Conservation (phyloP, 1,284 basidiomycete genomes). For the Papiliotrema flavescens region DNA sequence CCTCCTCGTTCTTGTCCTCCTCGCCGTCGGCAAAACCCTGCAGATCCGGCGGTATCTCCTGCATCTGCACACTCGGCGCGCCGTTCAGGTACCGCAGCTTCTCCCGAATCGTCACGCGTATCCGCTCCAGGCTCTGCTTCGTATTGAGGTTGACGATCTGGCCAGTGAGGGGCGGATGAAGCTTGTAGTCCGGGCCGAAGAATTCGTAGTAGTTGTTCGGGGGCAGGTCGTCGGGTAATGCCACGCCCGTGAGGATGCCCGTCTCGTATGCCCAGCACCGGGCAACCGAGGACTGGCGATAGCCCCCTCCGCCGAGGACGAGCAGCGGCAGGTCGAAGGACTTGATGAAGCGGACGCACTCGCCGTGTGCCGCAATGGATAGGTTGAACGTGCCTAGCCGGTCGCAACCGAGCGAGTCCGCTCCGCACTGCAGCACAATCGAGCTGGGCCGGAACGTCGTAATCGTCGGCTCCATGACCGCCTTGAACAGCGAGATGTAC, state of each 20-base stretch:
- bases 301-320: conserved; percentile 91
- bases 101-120: conserved; percentile 79
- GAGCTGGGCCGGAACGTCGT: conserved; percentile 81
- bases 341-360: conserved; percentile 95
- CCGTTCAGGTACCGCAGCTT: conserved; percentile 91
- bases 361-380: conserved; percentile 97
- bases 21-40: conserved; percentile 75
- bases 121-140: conserved; percentile 73
- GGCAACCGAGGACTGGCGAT: conserved; percentile 78
- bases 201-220: conserved; percentile 87
- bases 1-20: conserved; percentile 66
- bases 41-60: conserved; percentile 90
- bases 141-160: conserved; percentile 93
- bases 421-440: conserved; percentile 96
- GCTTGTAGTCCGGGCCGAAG: conserved; percentile 86
- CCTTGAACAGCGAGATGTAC: conserved; percentile 93
- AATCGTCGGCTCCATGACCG: conserved; percentile 91
- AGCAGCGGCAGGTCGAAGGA: conserved; percentile 86
- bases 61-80: conserved; percentile 93
- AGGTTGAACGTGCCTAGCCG: conserved; percentile 95
- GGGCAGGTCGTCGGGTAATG: conserved; percentile 81
- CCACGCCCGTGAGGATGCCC: conserved; percentile 79
- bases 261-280: conserved; percentile 99
- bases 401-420: conserved; percentile 93
- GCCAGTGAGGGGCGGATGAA: conserved; percentile 87